A percentile compares a stretch with the other conserved stretches of the same genome.
phyloP scores from a whole-genome alignment of 2,329 filamentous ascomycete genomes.

The Colletotrichum shisoi region DNA sequence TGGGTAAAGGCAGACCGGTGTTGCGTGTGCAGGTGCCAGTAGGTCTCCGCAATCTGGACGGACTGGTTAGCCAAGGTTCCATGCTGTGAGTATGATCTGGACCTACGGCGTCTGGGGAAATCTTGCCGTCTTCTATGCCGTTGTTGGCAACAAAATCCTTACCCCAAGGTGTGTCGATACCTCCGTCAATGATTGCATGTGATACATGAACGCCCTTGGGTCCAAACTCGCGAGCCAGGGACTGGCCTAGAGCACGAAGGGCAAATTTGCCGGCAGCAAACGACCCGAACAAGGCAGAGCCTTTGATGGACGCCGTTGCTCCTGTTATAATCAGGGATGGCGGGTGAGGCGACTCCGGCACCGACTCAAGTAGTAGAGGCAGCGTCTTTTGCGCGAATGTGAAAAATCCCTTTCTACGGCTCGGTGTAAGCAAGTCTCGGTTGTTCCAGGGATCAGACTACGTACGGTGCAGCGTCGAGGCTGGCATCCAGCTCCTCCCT shows the following conservation, averaged over 20 bases:
- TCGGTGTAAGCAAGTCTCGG: background rate
- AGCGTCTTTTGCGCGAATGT: conserved; percentile 76
- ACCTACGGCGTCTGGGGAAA: conserved; percentile 76
- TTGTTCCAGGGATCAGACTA: conserved; percentile 24
- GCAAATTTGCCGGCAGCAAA: conserved; percentile 87
- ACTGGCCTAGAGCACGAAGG: conserved; percentile 75
- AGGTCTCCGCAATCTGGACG: conserved; percentile 81
- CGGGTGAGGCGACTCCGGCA: conserved; percentile 65
- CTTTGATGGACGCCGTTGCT: conserved; percentile 80
- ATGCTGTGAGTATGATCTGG: conserved; percentile 18
- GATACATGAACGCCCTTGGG: conserved; percentile 84
- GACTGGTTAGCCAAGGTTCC: conserved; percentile 27
- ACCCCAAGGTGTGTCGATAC: conserved; percentile 80
- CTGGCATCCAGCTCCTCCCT: conserved; percentile 59
- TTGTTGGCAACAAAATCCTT: conserved; percentile 60
- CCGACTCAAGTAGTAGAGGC: conserved; percentile 72
- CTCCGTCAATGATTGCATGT: conserved; percentile 82
- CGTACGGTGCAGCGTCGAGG: conserved; percentile 60
- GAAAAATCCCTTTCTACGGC: conserved; percentile 70
- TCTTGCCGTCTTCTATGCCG: conserved; percentile 66
- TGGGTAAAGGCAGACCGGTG: conserved; percentile 80
- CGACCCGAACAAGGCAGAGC: conserved; percentile 59
- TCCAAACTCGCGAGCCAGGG: conserved; percentile 82
- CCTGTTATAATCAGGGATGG: conserved; percentile 87
- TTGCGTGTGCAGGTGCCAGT: conserved; percentile 86